Evolutionary conservation across 2,329 filamentous ascomycete species (phyloP).

Genomic region (Beauveria caledonica): DNA sequence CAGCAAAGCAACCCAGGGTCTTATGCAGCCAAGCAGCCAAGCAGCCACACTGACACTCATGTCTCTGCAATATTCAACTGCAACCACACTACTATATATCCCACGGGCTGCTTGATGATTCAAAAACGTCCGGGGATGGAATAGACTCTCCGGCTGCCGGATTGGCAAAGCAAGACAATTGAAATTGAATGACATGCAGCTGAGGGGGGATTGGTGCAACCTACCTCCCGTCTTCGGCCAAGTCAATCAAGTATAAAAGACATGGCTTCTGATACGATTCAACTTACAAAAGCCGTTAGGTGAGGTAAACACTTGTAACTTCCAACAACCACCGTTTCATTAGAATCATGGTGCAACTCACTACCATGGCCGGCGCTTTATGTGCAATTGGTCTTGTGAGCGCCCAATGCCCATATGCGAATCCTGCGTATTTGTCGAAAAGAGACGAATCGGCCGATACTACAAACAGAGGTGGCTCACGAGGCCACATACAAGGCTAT

Average conservation of each 20-base stretch:
- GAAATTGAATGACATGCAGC: too few species aligned
- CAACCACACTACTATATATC: not conserved
- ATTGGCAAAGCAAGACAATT: not conserved
- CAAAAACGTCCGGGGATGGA: not conserved
- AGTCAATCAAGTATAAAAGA: not conserved
- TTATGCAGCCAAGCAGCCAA: slow-evolving; percentile 1
- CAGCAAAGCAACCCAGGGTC: not conserved
- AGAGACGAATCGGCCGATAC: slow-evolving; percentile 13
- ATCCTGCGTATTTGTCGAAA: slow-evolving; percentile 19
- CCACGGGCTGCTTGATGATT: not conserved
- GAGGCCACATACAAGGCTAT: slow-evolving; percentile 25
- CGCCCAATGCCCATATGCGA: slow-evolving; percentile 28
- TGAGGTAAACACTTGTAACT: not conserved
- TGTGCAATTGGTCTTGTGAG: slow-evolving; percentile 20
- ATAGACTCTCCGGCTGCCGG: not conserved
- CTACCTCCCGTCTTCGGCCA: not conserved
- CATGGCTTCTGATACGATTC: not conserved
- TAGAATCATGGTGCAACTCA: slow-evolving; percentile 20
- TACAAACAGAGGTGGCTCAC: slow-evolving; percentile 19
- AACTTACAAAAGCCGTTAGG: too few species aligned
- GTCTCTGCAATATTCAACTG: not conserved
- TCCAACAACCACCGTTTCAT: not conserved
- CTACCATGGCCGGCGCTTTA: slow-evolving; percentile 18
- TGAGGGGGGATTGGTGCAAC: not conserved
- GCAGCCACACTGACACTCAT: not conserved